Evolutionary conservation across 2,329 filamentous ascomycete species (phyloP).

Genomic region (Mycocentrospora acerina): DNA sequence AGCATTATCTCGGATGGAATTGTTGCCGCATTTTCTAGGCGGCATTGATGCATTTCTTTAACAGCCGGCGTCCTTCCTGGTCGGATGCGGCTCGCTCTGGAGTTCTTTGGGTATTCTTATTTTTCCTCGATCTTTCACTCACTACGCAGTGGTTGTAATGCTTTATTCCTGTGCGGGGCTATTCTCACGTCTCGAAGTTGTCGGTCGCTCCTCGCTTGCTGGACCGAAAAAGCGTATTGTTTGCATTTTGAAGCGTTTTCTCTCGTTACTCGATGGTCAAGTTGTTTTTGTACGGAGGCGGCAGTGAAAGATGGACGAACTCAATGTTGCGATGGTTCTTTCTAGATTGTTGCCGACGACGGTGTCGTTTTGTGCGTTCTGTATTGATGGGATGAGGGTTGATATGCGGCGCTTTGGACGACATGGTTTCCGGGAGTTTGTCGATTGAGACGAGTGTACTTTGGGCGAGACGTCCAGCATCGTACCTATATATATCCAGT

Average conservation of each 20-base stretch:
- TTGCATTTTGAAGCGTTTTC: conserved; percentile 34
- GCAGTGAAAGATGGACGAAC: conserved; percentile 24
- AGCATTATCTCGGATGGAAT: conserved; percentile 33
- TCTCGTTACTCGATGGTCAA: conserved; percentile 23
- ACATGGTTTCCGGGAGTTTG: neutral
- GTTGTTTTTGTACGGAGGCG: conserved; percentile 29
- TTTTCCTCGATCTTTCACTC: conserved; percentile 20
- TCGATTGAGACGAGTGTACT: too few relatives aligned
- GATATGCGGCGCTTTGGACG: conserved; percentile 2
- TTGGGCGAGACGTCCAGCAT: neutral
- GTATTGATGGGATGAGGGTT: conserved; percentile 10
- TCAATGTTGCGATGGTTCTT: conserved; percentile 12
- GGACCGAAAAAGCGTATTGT: conserved; percentile 36
- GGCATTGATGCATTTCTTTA: conserved; percentile 36
- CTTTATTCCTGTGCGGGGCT: conserved; percentile 31
- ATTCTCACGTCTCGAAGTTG: conserved; percentile 6
- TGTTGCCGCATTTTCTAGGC: conserved; percentile 37
- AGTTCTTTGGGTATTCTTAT: conserved; percentile 19
- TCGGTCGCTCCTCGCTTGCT: conserved; percentile 21
- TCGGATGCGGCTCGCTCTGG: conserved; percentile 14
- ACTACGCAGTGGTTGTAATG: conserved; percentile 38
- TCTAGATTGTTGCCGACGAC: conserved; percentile 7
- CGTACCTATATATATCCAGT: conserved; percentile 16
- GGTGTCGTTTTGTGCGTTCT: conserved; percentile 7
- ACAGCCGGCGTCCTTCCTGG: conserved; percentile 26